Conservation (phyloP, 2,329 filamentous ascomycete genomes). For the Fusarium haematococcum region DNA sequence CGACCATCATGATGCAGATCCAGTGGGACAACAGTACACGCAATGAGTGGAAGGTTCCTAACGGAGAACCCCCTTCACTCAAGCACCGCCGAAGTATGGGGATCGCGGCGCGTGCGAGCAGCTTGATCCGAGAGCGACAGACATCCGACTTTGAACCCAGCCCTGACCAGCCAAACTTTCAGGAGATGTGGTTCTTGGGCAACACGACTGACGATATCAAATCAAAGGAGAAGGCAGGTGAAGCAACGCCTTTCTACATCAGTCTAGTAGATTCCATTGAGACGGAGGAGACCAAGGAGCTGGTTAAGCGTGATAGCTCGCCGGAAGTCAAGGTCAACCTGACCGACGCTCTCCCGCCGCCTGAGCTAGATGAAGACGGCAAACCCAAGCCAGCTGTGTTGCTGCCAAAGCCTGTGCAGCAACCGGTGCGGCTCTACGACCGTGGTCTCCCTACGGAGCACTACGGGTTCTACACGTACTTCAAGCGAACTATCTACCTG, state of each 20-base stretch:
- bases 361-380: constrained; percentile 73
- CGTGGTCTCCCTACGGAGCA: constrained; percentile 84
- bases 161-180: constrained; percentile 68
- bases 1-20: constrained; percentile 85
- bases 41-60: constrained; percentile 62
- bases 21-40: constrained; percentile 73
- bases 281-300: constrained; percentile 44
- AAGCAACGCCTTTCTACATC: constrained; percentile 90
- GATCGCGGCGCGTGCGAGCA: constrained; percentile 40
- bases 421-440: constrained; percentile 88
- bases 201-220: constrained; percentile 84
- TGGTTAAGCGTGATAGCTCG: constrained; percentile 39
- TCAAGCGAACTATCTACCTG: constrained; percentile 87
- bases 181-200: constrained; percentile 84
- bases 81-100: constrained; percentile 44
- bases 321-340: constrained; percentile 43
- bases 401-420: constrained; percentile 76
- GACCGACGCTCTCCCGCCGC: constrained; percentile 68
- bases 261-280: constrained; percentile 70
- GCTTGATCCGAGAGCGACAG: constrained; percentile 34
- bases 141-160: constrained; percentile 57
- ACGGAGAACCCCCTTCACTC: constrained; percentile 49
- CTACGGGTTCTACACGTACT: constrained; percentile 95
- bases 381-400: constrained; percentile 78
- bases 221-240: constrained; percentile 78